phyloP scores from a whole-genome alignment of 345 rosid species.

The Combretum micranthum region DNA sequence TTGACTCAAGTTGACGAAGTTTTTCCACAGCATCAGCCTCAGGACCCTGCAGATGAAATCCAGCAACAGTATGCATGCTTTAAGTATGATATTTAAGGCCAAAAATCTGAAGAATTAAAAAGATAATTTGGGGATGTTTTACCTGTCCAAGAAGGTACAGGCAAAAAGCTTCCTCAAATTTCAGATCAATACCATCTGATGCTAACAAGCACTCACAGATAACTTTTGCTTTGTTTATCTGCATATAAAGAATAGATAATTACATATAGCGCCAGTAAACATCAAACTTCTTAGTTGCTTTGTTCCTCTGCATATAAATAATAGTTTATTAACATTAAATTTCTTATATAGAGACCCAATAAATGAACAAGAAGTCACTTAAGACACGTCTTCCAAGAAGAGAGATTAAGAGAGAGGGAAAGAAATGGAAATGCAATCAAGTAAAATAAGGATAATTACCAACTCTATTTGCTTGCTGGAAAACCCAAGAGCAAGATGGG shows the following conservation, averaged over 20 bases:
- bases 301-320: background rate
- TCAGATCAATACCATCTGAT: slow-evolving; percentile 80
- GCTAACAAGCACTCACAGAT: slow-evolving; percentile 76
- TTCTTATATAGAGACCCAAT: too few relatives aligned
- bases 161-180: slow-evolving; percentile 85
- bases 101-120: background rate
- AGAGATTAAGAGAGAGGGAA: background rate
- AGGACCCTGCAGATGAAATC: slow-evolving; percentile 45
- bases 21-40: slow-evolving; percentile 67
- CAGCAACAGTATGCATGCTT: slow-evolving; percentile 1
- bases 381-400: background rate
- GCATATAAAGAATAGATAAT: slow-evolving; percentile 20
- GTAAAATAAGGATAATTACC: slow-evolving; percentile 35
- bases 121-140: background rate
- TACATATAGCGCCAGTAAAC: slow-evolving; percentile 9
- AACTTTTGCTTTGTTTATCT: slow-evolving; percentile 72
- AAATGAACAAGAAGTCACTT: background rate
- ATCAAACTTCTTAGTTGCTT: background rate
- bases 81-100: background rate
- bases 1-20: slow-evolving; percentile 61
- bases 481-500: slow-evolving; percentile 90
- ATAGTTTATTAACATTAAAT: background rate
- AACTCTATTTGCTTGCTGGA: slow-evolving; percentile 64
- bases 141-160: slow-evolving; percentile 89
- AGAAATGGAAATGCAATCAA: background rate